Evolutionary conservation across 2,329 filamentous ascomycete species (phyloP), one percentile per base, ranked within the genome.

Genomic region (Paracoccidioides lutzii): DNA sequence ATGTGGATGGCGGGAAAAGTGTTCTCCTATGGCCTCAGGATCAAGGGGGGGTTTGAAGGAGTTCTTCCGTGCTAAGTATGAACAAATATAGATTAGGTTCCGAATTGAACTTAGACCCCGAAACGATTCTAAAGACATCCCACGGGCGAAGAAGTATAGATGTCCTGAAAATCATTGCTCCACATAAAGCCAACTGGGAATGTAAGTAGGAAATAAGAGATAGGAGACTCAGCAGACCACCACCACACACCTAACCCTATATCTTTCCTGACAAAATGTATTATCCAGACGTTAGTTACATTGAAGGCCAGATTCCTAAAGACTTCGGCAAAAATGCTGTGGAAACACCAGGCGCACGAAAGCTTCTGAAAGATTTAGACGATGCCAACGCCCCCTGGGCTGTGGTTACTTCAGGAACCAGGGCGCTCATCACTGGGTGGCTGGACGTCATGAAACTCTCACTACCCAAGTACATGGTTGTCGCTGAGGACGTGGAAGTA

Each of bases 131-230:
- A 32, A 80, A 88, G 64, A 95, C 89, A 8, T 95, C 90, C 4
- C 93, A 98, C 71, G 93, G 93, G 59, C 82, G 91, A 58, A 78
- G 93, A 57, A 89, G 84, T 62, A 95, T 97, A 65, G 93, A 98
- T 64, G 83, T 87, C 2, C 78, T 98, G 57, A 81, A 81, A 68
- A 75, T 90, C 33, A 81, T 95, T 57, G 84, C 88, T 59, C 87
- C 89, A 14, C 83, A 87, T 63, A 88, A 89, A 68, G 93, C 93
- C 44, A 96, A 85, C 64, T 91, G 87, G 89, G 89, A 95, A 61
- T 95, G 89, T 94, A 73, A 74, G 87, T 81, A 37, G 4, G 14
- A 12, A 15, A 15, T n/a, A 43, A 44, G 43, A 55, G 59, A 15
- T 56, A 46, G 33, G 40, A 28, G 37, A 52, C 5, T 33, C 30